A percentile compares a stretch with the other conserved stretches of the same genome.
These are phyloP conservation scores for Beta macrorhiza DNA, from an alignment of 179 eudicot genomes.

Conservation along the genomic window DNA sequence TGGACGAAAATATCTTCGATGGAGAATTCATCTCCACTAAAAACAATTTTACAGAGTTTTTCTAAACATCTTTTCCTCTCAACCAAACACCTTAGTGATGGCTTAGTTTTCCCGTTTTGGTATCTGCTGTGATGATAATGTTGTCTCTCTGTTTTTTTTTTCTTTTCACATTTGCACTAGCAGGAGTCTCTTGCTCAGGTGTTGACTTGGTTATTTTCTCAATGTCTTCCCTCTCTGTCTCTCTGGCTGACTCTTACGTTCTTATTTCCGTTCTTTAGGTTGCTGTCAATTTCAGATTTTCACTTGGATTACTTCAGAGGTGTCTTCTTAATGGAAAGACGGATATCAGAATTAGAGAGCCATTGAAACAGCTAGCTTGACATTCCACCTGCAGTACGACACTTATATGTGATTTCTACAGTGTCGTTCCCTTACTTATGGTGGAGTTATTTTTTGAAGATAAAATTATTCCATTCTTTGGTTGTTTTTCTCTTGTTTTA, in stretches of 20 bases:
- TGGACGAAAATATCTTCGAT: too few species aligned
- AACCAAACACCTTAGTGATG: background rate
- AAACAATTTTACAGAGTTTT: too few species aligned
- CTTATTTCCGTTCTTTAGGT: background rate
- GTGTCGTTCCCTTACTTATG: background rate
- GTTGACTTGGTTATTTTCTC: background rate
- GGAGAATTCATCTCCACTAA: too few species aligned
- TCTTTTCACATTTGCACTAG: background rate
- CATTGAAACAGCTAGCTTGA: background rate
- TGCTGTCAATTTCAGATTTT: conserved; percentile 3
- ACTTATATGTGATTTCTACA: background rate
- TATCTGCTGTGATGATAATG: background rate
- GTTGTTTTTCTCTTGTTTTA: background rate
- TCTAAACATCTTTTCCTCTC: too few species aligned
- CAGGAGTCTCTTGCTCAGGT: background rate
- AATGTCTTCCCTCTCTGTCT: background rate
- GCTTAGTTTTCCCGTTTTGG: background rate
- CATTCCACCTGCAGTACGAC: background rate
- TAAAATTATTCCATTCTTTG: background rate
- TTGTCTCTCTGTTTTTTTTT: background rate
- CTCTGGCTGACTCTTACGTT: background rate
- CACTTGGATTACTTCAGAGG: background rate
- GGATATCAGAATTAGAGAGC: background rate
- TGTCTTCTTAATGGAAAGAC: background rate
- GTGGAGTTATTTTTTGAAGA: background rate